These are phyloP conservation scores for Brasenia schreberi DNA, from an alignment of 164 flowering plant genomes.

Conservation along the genomic window DNA sequence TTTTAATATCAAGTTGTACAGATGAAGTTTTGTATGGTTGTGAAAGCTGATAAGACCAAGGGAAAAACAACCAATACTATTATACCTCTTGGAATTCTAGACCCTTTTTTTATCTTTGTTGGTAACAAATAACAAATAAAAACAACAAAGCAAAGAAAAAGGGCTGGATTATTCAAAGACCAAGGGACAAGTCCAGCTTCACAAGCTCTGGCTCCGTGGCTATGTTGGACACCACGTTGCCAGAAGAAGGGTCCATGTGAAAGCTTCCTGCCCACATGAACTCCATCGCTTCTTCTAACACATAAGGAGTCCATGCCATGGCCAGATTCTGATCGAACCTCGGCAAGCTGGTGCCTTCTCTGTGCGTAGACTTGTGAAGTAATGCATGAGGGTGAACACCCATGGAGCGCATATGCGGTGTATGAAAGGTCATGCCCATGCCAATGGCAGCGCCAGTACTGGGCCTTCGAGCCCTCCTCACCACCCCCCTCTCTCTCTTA, in stretches of 20 bases:
- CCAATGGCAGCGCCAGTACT: conserved; percentile 2
- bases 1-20: neutral
- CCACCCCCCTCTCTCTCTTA: conserved; percentile 75
- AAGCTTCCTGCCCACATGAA: conserved; percentile 39
- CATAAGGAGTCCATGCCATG: conserved; percentile 10
- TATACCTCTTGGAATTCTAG: neutral
- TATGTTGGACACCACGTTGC: conserved; percentile 5
- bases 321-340: conserved; percentile 11
- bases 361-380: conserved; percentile 14
- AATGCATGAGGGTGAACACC: conserved; percentile 24
- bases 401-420: conserved; percentile 8
- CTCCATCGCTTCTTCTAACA: conserved; percentile 16
- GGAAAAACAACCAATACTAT: neutral
- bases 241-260: conserved; percentile 8
- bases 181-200: conserved; percentile 22
- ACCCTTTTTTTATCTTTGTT: neutral
- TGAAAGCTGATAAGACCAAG: neutral
- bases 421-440: neutral
- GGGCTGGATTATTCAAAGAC: neutral
- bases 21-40: neutral
- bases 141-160: neutral
- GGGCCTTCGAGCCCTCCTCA: conserved; percentile 39
- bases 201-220: conserved; percentile 6
- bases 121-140: neutral
- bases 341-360: conserved; percentile 9